Base-by-base conservation (phyloP, 202 grass and related monocot species). In the Brachypodium distachyon region DNA sequence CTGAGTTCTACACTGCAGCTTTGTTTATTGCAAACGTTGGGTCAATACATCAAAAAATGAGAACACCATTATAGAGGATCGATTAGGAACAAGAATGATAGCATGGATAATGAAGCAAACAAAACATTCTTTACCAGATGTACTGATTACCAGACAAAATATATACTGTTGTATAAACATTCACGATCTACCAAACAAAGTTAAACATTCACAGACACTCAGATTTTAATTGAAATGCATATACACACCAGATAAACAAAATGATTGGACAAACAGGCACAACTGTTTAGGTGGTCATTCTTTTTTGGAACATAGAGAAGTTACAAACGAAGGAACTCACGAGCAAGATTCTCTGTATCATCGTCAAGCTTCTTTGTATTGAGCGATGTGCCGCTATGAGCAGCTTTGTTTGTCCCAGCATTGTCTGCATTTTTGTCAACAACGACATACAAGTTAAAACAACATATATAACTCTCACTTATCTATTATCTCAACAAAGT, bases 271-370 rank as follows among this genome's bases (percentile, higher is more conserved):
- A 48, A 48, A 48, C 4, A 9, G 3, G 13, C 44, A 68, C 8
- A 31, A 17, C 25, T 67, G 13, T 29, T 11, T n/a, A 44, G 26
- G 6, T 29, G 26, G 23, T 47, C 12, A 68, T 46, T 68, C 14
- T 18, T 41, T 10, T 29, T 43, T 67, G 1, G 32, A 19, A 33
- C 12, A 22, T 36, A 13, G 5, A 70, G 18, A 50, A 33, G 28
- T 36, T 34, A 51, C n/a, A 69, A 51, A 7, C 4, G 2, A 70
- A 22, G 43, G 44, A 51, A 51, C 46, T 70, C 6, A 70, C 67
- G 67, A 70, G 67, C 67, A 70, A 70, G 67, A 36, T 70, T 70
- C 46, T 70, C 67, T 70, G 67, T 70, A 51, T 70, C 44, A 70
- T 70, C 67, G 51, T 70, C 67, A 70, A 70, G 67, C 27, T 29